phyloP scores from a whole-genome alignment of 2,329 filamentous ascomycete species.

The Colletotrichum cuscutae region DNA sequence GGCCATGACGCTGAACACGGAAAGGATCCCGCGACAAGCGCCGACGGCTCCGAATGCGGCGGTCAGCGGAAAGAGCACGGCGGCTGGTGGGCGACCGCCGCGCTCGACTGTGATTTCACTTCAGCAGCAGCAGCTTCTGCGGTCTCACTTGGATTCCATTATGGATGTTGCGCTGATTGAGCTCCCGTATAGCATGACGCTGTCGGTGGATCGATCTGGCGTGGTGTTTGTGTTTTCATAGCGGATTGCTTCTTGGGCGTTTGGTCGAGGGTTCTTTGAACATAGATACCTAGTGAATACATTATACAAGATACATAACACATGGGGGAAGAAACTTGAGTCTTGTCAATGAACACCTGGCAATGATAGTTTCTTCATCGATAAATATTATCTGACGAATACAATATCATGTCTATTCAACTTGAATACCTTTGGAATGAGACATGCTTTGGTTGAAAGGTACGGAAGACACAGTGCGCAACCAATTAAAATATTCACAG shows the following conservation, averaged over 20 bases:
- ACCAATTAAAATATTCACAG: background rate
- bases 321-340: background rate
- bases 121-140: constrained; percentile 87
- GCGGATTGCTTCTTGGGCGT: constrained; percentile 1
- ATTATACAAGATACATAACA: background rate
- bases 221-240: constrained; percentile 82
- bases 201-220: constrained; percentile 89
- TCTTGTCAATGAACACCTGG: background rate
- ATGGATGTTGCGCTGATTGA: constrained; percentile 90
- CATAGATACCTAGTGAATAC: constrained; percentile 29
- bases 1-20: constrained; percentile 73
- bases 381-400: no score
- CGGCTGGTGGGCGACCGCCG: constrained; percentile 59
- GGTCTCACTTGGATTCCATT: constrained; percentile 87
- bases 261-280: background rate
- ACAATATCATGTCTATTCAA: no score
- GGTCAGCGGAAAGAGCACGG: constrained; percentile 43
- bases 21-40: constrained; percentile 61
- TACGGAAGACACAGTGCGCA: background rate
- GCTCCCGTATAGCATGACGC: constrained; percentile 89
- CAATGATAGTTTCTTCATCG: no score
- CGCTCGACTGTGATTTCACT: constrained; percentile 86
- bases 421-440: no score
- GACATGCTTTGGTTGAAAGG: no score
- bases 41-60: constrained; percentile 44